Evolutionary conservation across 371 early-diverging fungal species (phyloP).

Genomic region (Circinella umbellata): DNA sequence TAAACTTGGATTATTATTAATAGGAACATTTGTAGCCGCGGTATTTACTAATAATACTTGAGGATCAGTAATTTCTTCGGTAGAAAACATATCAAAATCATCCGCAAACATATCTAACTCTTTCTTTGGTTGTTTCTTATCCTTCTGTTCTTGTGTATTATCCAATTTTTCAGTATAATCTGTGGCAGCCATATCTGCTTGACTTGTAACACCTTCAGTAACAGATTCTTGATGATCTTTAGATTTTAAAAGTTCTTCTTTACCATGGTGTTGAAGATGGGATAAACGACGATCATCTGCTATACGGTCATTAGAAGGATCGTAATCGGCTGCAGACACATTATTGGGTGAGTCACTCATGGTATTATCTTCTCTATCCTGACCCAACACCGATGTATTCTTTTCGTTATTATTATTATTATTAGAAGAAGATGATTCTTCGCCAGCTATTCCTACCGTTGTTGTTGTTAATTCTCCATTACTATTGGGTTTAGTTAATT

Average conservation of each 20-base stretch:
- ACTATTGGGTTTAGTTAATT: neutral
- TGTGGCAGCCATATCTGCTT: slow-evolving; percentile 67
- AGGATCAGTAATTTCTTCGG: slow-evolving; percentile 28
- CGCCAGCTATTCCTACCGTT: slow-evolving; percentile 27
- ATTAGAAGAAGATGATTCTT: neutral
- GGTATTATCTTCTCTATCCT: slow-evolving; percentile 6
- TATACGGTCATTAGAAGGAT: slow-evolving; percentile 62
- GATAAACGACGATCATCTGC: slow-evolving; percentile 42
- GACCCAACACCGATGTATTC: neutral
- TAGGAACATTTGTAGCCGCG: slow-evolving; percentile 21
- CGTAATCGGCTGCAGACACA: slow-evolving; percentile 79
- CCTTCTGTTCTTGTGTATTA: slow-evolving; percentile 2
- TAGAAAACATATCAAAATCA: slow-evolving; percentile 60
- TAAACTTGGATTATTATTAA: slow-evolving; percentile 59
- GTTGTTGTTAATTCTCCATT: slow-evolving; percentile 13
- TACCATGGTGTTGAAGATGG: slow-evolving; percentile 9
- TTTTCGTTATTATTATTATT: slow-evolving; percentile 5
- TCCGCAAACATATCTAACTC: slow-evolving; percentile 85
- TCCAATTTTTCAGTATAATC: slow-evolving; percentile 58
- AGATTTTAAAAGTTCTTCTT: slow-evolving; percentile 56
- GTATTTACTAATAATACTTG: slow-evolving; percentile 28
- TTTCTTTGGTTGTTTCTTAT: slow-evolving; percentile 14
- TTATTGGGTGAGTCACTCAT: slow-evolving; percentile 47
- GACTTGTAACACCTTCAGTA: slow-evolving; percentile 35
- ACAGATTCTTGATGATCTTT: slow-evolving; percentile 56